These are phyloP conservation scores for Grosmannia penicillata DNA, from an alignment of 2,329 filamentous ascomycete species.

Conservation along the genomic window DNA sequence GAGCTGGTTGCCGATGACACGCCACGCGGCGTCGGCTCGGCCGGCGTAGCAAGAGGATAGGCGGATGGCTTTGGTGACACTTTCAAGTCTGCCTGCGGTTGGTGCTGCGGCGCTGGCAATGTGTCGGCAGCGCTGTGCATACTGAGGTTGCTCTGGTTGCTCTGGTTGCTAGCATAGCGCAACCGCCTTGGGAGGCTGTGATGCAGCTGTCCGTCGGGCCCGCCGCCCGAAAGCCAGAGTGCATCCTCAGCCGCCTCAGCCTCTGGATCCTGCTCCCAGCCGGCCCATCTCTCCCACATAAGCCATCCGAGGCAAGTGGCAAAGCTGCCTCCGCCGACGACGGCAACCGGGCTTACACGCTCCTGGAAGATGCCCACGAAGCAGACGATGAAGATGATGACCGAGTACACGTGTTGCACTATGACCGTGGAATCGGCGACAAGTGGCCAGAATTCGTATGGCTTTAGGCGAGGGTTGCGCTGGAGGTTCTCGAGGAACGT, in stretches of 20 bases:
- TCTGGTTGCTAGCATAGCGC: no score
- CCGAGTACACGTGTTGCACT: slow-evolving; percentile 89
- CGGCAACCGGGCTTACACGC: slow-evolving; percentile 74
- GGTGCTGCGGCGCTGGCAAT: not conserved
- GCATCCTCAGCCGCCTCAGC: not conserved
- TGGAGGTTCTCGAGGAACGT: slow-evolving; percentile 95
- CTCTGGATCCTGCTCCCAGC: slow-evolving; percentile 30
- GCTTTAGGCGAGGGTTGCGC: slow-evolving; percentile 80
- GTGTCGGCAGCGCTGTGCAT: not conserved
- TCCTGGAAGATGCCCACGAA: slow-evolving; percentile 84
- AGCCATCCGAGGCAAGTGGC: slow-evolving; percentile 80
- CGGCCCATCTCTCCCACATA: slow-evolving; percentile 83
- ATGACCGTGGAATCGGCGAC: slow-evolving; percentile 93
- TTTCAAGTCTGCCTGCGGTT: no score
- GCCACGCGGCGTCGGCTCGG: no score
- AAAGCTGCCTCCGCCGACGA: slow-evolving; percentile 72
- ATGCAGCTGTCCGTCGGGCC: no score
- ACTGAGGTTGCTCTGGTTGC: no score
- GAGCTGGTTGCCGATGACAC: not conserved
- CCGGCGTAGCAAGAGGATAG: no score
- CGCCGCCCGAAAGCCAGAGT: no score
- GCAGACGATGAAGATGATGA: slow-evolving; percentile 86
- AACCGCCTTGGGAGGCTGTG: no score
- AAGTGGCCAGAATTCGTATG: slow-evolving; percentile 96
- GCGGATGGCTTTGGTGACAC: no score